Conservation (phyloP, 1,284 basidiomycete genomes). For the Phellopilus nigrolimitatus region DNA sequence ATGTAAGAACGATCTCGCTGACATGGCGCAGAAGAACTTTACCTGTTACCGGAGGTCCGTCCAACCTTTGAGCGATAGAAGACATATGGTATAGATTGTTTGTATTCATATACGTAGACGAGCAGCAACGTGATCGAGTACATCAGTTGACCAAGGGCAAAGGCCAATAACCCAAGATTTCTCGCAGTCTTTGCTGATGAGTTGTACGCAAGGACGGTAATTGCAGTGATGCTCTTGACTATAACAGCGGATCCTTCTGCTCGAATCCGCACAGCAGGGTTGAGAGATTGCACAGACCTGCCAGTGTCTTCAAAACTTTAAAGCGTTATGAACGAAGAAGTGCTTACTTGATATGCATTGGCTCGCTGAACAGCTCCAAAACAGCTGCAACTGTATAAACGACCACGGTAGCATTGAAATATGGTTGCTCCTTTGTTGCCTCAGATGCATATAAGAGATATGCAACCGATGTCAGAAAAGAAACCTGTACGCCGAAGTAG, state of each 20-base stretch:
- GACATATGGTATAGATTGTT: constrained; percentile 5
- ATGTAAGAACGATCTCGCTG: neutral
- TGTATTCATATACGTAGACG: constrained; percentile 12
- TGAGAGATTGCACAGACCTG: constrained; percentile 64
- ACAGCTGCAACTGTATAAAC: constrained; percentile 74
- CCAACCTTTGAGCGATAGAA: constrained; percentile 2
- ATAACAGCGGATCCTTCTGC: constrained; percentile 83
- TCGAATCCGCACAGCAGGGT: constrained; percentile 64
- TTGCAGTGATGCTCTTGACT: constrained; percentile 67
- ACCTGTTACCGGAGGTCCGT: neutral
- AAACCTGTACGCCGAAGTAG: constrained; percentile 50
- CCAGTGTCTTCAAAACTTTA: constrained; percentile 18
- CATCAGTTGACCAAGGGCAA: constrained; percentile 74
- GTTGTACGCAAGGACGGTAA: constrained; percentile 55
- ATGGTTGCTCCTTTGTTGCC: constrained; percentile 54
- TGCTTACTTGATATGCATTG: constrained; percentile 66
- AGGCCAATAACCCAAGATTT: constrained; percentile 66
- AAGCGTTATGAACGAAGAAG: constrained; percentile 24
- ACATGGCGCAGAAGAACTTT: neutral
- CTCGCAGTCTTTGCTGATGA: constrained; percentile 27
- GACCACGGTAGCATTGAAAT: constrained; percentile 59
- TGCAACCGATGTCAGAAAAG: constrained; percentile 39
- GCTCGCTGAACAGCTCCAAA: constrained; percentile 77
- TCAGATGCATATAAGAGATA: constrained; percentile 48
- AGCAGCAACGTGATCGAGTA: constrained; percentile 46